Evolutionary conservation across 148 eudicot species (phyloP).

Genomic region (Rhododendron kiyosumense): DNA sequence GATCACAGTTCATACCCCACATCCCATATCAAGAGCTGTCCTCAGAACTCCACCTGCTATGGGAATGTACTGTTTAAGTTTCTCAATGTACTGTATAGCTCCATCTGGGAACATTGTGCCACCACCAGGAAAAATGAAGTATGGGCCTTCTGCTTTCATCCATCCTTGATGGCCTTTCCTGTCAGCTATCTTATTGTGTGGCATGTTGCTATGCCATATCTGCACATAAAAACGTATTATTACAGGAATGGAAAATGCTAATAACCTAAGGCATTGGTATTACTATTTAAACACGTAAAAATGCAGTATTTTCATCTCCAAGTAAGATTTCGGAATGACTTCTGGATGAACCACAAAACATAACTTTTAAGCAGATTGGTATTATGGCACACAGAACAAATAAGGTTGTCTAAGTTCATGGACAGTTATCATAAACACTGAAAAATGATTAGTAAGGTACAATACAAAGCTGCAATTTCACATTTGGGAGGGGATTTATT

Average conservation of each 20-base stretch:
- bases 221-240: constrained; percentile 22
- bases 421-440: not conserved
- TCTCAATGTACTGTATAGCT: constrained; percentile 86
- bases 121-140: constrained; percentile 97
- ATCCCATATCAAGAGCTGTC: constrained; percentile 99
- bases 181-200: constrained; percentile 91
- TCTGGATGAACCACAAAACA: not conserved
- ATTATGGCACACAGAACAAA: not conserved
- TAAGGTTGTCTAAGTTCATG: not conserved
- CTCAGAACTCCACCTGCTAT: constrained; percentile 78
- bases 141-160: constrained; percentile 89
- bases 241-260: not conserved
- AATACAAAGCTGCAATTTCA: not conserved
- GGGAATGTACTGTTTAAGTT: constrained; percentile 90
- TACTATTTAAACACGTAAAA: too few species aligned
- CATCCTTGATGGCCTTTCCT: constrained; percentile 98
- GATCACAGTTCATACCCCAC: constrained; percentile 64
- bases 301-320: not conserved
- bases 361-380: not conserved
- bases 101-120: constrained; percentile 98
- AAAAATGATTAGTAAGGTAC: not conserved
- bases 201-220: constrained; percentile 99
- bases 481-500: not conserved
- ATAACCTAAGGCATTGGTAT: not conserved
- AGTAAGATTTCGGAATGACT: not conserved